A percentile compares a stretch with the other conserved stretches of the same genome.
Evolutionary conservation across 805 yeast genomes (phyloP).

Genomic region (Yamadazyma olivae): DNA sequence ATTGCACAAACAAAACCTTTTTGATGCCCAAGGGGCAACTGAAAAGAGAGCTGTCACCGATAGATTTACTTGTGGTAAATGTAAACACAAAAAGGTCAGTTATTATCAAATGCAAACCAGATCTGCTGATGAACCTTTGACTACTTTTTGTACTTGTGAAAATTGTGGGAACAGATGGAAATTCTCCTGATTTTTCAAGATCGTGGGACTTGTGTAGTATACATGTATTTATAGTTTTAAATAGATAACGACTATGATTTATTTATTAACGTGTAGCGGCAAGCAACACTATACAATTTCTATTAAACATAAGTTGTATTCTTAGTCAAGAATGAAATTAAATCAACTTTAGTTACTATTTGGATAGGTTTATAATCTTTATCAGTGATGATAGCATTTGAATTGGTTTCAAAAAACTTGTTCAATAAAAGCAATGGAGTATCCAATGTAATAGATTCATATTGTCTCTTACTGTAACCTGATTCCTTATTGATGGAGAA

Average conservation of each 20-base stretch:
- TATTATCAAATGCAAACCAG: slow-evolving; percentile 98
- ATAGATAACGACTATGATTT: too few relatives aligned
- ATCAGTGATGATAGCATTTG: slow-evolving; percentile 81
- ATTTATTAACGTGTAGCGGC: too few relatives aligned
- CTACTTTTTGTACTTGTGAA: slow-evolving; percentile 97
- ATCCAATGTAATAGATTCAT: slow-evolving; percentile 60
- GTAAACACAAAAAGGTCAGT: slow-evolving; percentile 95
- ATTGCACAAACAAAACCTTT: slow-evolving; percentile 82
- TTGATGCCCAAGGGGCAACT: slow-evolving; percentile 96
- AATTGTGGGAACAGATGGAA: slow-evolving; percentile 98
- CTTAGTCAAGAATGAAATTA: slow-evolving; percentile 53
- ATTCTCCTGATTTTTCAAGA: slow-evolving; percentile 54
- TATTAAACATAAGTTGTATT: slow-evolving; percentile 15
- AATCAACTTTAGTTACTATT: slow-evolving; percentile 81
- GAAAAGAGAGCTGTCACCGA: slow-evolving; percentile 95
- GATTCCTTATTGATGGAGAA: slow-evolving; percentile 56
- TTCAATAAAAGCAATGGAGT: slow-evolving; percentile 68
- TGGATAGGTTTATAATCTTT: slow-evolving; percentile 68
- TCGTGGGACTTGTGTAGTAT: slow-evolving; percentile 1
- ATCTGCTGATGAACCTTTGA: slow-evolving; percentile 97
- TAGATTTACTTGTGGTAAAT: slow-evolving; percentile 94
- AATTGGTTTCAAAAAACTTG: slow-evolving; percentile 78
- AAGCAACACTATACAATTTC: too few relatives aligned
- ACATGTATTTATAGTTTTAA: slow-evolving; percentile 6
- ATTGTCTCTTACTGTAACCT: slow-evolving; percentile 60